These are phyloP conservation scores for Thielaviopsis punctulata DNA, from an alignment of 2,329 filamentous ascomycete species.

Conservation along the genomic window DNA sequence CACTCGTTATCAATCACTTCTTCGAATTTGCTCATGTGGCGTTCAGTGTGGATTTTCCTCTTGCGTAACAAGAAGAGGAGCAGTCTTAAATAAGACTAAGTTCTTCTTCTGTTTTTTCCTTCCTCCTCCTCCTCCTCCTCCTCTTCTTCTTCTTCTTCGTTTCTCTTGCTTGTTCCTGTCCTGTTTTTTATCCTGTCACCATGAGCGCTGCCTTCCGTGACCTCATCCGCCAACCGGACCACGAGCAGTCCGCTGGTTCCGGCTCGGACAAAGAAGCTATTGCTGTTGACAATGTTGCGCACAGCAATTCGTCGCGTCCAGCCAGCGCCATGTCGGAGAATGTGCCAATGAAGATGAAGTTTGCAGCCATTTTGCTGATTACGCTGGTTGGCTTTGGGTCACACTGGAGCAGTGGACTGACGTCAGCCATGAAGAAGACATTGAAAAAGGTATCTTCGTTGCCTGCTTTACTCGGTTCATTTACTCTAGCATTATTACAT, in stretches of 20 bases:
- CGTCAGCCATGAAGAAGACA: slow-evolving; percentile 42
- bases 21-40: no score
- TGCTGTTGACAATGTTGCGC: background rate
- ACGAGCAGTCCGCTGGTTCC: background rate
- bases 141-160: no score
- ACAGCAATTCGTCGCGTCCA: background rate
- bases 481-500: background rate
- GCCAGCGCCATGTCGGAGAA: slow-evolving; percentile 4
- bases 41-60: no score
- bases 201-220: slow-evolving; percentile 1
- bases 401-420: slow-evolving; percentile 42
- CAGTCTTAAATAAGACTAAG: no score
- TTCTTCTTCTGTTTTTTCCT: background rate
- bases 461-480: background rate
- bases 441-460: slow-evolving; percentile 30
- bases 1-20: no score
- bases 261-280: background rate
- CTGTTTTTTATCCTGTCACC: background rate
- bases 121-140: background rate
- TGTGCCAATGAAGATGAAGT: slow-evolving; percentile 18
- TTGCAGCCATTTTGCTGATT: slow-evolving; percentile 29
- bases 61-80: background rate
- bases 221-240: background rate
- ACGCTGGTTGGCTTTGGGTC: slow-evolving; percentile 41
- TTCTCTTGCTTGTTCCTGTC: no score